Evolutionary conservation across 768 basidiomycete species (phyloP), one percentile per base, ranked within the genome.

Genomic region (Boletellus emodensis): DNA sequence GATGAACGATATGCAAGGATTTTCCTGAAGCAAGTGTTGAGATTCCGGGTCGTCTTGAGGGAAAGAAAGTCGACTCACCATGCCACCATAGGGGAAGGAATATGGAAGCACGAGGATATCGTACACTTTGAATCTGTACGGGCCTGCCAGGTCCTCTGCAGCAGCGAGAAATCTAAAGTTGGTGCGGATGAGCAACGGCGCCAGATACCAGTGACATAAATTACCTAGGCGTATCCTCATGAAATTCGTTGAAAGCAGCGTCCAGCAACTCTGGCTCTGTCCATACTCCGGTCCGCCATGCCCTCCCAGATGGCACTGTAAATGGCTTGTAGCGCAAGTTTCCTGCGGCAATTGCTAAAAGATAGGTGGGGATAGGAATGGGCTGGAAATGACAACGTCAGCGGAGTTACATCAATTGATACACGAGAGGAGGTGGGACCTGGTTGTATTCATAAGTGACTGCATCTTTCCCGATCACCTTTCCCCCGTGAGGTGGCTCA

Each of bases 41-140:
- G 47, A 48, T 32, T 33, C 1, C 14, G 26, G 4, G 22, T 5
- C 8, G 11, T 33, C 15, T 2, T 8, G 8, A 14, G 15, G 4
- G 1, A 36, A 24, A 15, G n/a, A 32, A 11, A 3, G 30, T 5
- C 8, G 18, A 40, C 56, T 17, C 53, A 84, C 86, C 90, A 90
- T 87, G 53, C 90, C 92, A 44, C 92, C 94, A 64, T 88, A 95
- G 1, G 94, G 94, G 77, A 96, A 97, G 0, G 88, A 86, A 12
- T 90, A 86, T 0, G 94, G 94, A 4, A 97, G 75, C 20, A 97
- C 83, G 17, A 97, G 76, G 2, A 95, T 65, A 63, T 97, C 94
- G 61, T 94, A 96, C 1, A 93, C 86, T 3, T 88, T 85, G 60
- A 94, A 97, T 44, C 73, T 74, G 63, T 97, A 98, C 0, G 84